A percentile compares a stretch with the other conserved stretches of the same genome.
These are phyloP conservation scores for Clarireedia monteithiana DNA, from an alignment of 2,329 filamentous ascomycete genomes.

Conservation along the genomic window DNA sequence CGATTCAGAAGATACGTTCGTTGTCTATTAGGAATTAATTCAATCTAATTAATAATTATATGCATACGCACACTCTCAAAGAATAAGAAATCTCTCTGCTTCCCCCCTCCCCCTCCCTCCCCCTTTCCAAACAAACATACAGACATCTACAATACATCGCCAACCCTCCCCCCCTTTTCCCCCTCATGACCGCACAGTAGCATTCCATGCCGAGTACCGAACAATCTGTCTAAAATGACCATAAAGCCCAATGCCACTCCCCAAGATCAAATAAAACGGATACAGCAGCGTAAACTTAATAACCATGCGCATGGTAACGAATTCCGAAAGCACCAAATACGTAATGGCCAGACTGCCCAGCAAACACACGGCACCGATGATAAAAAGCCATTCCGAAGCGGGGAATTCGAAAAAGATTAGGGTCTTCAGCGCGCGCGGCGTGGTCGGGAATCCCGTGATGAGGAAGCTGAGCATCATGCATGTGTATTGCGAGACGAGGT, in stretches of 20 bases:
- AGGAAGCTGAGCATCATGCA: constrained; percentile 39
- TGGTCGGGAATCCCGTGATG: constrained; percentile 36
- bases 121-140: too few species aligned
- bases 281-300: constrained; percentile 36
- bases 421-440: constrained; percentile 30
- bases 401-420: constrained; percentile 42
- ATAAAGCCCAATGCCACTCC: constrained; percentile 5
- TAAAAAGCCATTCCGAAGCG: constrained; percentile 39
- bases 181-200: constrained; percentile 28
- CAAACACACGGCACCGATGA: constrained; percentile 35
- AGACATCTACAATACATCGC: too few species aligned
- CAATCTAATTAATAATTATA: too few species aligned
- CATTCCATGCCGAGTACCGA: constrained; percentile 40
- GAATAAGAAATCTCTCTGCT: not conserved
- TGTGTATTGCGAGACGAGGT: constrained; percentile 40
- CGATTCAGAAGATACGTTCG: too few species aligned
- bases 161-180: too few species aligned
- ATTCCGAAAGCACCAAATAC: constrained; percentile 37
- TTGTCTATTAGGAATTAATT: too few species aligned
- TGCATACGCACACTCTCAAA: too few species aligned
- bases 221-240: constrained; percentile 18
- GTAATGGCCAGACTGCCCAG: constrained; percentile 40
- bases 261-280: constrained; percentile 32
- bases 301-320: constrained; percentile 35
- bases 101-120: not conserved